Conservation (phyloP, 2,329 filamentous ascomycete species). For the Penicillium rolfsii region DNA sequence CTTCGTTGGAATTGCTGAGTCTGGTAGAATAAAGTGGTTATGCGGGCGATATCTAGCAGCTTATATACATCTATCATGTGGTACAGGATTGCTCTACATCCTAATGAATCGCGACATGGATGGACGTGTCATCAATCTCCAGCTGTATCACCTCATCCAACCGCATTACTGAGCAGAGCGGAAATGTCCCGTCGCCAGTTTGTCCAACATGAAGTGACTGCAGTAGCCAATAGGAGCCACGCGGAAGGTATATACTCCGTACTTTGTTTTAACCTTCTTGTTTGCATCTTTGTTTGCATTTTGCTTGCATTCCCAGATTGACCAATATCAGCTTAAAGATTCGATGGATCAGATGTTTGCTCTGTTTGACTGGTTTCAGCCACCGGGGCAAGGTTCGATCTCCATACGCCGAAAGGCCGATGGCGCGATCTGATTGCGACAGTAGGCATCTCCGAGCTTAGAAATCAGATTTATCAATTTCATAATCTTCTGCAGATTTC, state of each 20-base stretch:
- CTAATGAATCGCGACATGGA: neutral
- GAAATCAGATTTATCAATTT: neutral
- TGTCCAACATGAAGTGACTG: neutral
- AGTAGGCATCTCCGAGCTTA: neutral
- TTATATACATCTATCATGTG: neutral
- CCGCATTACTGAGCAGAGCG: neutral
- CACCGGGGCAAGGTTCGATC: neutral
- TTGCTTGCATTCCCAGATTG: neutral
- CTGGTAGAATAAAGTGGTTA: neutral
- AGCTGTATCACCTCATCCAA: constrained; percentile 5
- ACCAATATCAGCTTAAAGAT: neutral
- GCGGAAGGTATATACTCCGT: neutral
- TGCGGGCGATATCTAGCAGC: too few relatives aligned
- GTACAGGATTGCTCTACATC: neutral
- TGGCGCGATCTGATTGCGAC: neutral
- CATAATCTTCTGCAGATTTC: neutral
- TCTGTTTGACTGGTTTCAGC: neutral
- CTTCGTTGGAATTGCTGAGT: too few relatives aligned
- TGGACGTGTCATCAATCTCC: neutral
- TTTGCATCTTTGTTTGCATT: neutral
- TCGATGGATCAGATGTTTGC: neutral
- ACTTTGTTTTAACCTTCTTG: too few relatives aligned
- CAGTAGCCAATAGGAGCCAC: neutral
- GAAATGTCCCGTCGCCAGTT: neutral
- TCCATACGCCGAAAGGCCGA: neutral